phyloP scores from a whole-genome alignment of 164 flowering plant species.

The Magnolia changhungtana region DNA sequence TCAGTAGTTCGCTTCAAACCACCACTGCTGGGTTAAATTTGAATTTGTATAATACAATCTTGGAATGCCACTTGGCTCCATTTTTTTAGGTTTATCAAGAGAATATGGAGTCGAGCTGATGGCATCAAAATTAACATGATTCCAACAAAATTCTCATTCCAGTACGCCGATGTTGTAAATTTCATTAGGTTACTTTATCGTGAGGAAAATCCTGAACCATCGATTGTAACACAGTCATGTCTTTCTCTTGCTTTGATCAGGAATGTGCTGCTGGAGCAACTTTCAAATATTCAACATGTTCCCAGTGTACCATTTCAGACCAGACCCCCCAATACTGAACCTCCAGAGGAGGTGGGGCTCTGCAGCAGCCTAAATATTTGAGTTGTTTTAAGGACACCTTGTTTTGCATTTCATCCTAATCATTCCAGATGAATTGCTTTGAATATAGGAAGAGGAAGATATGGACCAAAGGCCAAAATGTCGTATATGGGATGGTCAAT shows the following conservation, averaged over 20 bases:
- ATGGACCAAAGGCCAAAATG: constrained; percentile 59
- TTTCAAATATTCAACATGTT: constrained; percentile 64
- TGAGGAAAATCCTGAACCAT: background rate
- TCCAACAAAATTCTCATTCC: background rate
- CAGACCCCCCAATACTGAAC: constrained; percentile 52
- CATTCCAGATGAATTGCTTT: constrained; percentile 5
- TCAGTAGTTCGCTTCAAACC: background rate
- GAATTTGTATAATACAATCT: background rate
- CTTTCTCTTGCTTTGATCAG: constrained; percentile 27
- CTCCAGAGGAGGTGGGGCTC: constrained; percentile 63
- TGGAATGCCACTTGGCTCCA: background rate
- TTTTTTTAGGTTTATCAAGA: background rate
- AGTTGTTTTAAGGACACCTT: background rate
- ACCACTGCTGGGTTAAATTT: too few species aligned
- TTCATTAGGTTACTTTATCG: background rate
- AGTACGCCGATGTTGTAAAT: background rate
- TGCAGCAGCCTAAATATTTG: background rate
- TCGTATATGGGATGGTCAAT: constrained; percentile 77
- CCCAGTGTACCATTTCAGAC: constrained; percentile 85
- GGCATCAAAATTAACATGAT: background rate
- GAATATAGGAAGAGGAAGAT: constrained; percentile 59
- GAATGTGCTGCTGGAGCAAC: constrained; percentile 68
- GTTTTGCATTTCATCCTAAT: background rate
- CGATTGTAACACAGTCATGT: background rate
- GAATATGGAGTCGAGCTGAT: background rate